Base-by-base conservation (phyloP, 371 early-diverging fungal genomes). In the Actinomortierella wolfii region DNA sequence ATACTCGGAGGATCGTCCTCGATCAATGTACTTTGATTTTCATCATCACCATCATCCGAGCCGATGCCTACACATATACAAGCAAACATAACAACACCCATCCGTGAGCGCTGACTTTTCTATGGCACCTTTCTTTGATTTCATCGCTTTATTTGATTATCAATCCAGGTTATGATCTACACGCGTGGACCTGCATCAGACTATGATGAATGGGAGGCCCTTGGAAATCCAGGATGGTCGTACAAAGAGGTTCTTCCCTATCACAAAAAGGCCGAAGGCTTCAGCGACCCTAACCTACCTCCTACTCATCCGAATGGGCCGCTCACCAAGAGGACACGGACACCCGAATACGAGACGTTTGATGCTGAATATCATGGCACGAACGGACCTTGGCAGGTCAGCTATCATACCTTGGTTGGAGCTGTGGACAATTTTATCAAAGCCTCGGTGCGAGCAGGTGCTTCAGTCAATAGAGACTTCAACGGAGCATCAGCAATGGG, bases 121-220 rank as follows among this genome's bases (percentile, higher is more conserved):
- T 39, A 15, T 7, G 18, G 6, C 46, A 14, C 25, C 15, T 20
- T 4, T 18, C 20, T 18, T 13, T 21, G 21, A n/a, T 18, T 44
- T 44, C 5, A 44, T 7, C 4, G 17, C 44, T 15, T 44, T 17
- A 44, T 9, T 45, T 0, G 5, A 51, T 18, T 45, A 28, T 20
- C 63, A 23, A 65, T 76, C 49, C 71, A 64, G 13, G 68, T 59
- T 39, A 62, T 71, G 65, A 66, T 66, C 42, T 75, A 79, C 53
- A 77, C 76, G 39, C 80, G 77, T 28, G 78, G 71, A 44, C 68
- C 67, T 8, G 55, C 67, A 17, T 68, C 63, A 5, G 80, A 80
- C 29, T 80, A 63, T 23, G 77, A 80, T 26, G 61, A 49, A 59
- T 78, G 78, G 73, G 67, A 52, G 6, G 5, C 34, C 2, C 57